A percentile compares a stretch with the other conserved stretches of the same genome.
Evolutionary conservation across 164 flowering plant species (phyloP).

Genomic region (Tetrastigma voinierianum): DNA sequence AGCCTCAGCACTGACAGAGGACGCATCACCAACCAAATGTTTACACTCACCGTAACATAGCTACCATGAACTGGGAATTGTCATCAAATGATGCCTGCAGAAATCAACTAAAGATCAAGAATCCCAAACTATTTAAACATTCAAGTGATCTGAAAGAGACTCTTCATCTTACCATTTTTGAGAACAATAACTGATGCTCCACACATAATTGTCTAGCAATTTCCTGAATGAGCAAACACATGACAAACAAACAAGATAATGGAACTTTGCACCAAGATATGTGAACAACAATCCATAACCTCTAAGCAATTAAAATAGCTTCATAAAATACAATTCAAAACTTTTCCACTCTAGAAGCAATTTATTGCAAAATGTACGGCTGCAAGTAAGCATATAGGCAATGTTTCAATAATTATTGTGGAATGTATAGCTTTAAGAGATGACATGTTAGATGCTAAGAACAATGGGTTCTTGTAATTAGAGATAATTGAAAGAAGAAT

Average conservation of each 20-base stretch:
- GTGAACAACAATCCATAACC: background rate
- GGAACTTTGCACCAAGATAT: background rate
- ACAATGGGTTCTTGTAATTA: no score
- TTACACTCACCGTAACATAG: conserved; percentile 71
- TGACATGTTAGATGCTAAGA: no score
- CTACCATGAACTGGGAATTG: conserved; percentile 81
- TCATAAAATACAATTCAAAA: background rate
- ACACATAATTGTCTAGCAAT: conserved; percentile 84
- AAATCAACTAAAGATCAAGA: conserved; percentile 11
- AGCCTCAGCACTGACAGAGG: no score
- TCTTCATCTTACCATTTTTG: conserved; percentile 67
- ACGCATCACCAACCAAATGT: background rate
- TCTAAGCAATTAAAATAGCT: background rate
- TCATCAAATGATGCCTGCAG: conserved; percentile 94
- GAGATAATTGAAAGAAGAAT: no score
- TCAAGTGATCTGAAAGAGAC: conserved; percentile 6
- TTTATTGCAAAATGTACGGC: no score
- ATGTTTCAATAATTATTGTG: no score
- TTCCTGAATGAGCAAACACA: conserved; percentile 54
- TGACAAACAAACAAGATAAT: conserved; percentile 3
- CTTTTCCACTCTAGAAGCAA: no score
- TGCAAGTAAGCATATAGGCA: no score
- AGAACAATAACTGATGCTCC: conserved; percentile 80
- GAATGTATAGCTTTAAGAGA: no score
- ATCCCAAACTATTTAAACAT: conserved; percentile 3